Base-by-base conservation (phyloP, 2,329 filamentous ascomycete species). In the Colletotrichum limetticola region DNA sequence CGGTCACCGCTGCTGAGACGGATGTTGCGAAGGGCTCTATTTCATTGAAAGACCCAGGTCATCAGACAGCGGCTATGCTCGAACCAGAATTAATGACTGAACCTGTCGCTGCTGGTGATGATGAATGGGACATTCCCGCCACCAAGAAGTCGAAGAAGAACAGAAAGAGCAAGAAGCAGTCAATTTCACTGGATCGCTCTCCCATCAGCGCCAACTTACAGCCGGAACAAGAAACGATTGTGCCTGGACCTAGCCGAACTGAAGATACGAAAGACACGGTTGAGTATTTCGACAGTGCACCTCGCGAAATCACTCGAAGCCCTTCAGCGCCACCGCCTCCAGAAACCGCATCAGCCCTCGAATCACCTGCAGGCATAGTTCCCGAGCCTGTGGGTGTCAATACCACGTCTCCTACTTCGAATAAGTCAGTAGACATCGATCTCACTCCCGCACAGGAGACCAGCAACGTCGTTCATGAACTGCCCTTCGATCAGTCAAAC, bases 391-490 rank as follows among this genome's bases (percentile, higher is more conserved):
- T n/a, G 16, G 5, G 19, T 37, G 26, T 24, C 32, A 60, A 32
- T 28, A 71, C 35, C 76, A 74, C 16, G 59, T 75, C 30, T 62
- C 73, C 60, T 65, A 56, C 46, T 61, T 66, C n/a, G 72, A 74
- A 46, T 68, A 74, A 19, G 22, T 72, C 30, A 68, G 74, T 57
- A 68, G 72, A 35, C 30, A 66, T 80, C 12, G 79, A 82, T 62
- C 76, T 82, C 35, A 80, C 79, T 2, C 82, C 82, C 19, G 80
- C 80, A 57, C 82, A 82, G 65, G 68, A 79, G 26, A 81, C 76
- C 63, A 82, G 80, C 62, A 77, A 78, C 65, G 73, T 84, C 26
- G 75, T 79, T 70, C 83, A 84, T 61, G 83, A 84, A 2, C 78
- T 78, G 53, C 81, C 82, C 8, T 82, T 82, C 57, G 82, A 82